A percentile compares a stretch with the other conserved stretches of the same genome.
These are phyloP conservation scores for Coniochaeta sp. DNA, from an alignment of 2,329 filamentous ascomycete species.

Conservation along the genomic window DNA sequence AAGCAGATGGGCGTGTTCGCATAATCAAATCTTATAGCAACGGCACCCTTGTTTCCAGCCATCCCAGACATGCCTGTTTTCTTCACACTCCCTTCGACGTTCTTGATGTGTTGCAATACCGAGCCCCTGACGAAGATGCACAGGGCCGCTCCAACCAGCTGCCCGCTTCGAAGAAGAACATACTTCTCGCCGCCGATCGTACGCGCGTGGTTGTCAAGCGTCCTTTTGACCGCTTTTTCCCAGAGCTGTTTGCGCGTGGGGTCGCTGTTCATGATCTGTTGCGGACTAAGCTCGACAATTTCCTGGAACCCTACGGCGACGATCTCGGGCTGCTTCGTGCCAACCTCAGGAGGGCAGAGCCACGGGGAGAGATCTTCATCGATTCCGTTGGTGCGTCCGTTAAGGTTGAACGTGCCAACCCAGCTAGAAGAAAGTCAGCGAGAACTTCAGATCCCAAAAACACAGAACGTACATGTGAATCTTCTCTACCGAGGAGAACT, in stretches of 20 bases:
- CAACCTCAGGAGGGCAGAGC: constrained; percentile 61
- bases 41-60: constrained; percentile 95
- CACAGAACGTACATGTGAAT: constrained; percentile 60
- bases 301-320: constrained; percentile 93
- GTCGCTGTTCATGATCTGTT: constrained; percentile 99
- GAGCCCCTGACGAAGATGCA: constrained; percentile 85
- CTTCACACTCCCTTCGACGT: constrained; percentile 92
- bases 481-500: constrained; percentile 67
- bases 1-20: constrained; percentile 91
- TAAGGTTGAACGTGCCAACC: constrained; percentile 91
- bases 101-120: constrained; percentile 75
- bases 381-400: constrained; percentile 74
- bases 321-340: constrained; percentile 67
- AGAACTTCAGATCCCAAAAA: background rate
- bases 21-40: constrained; percentile 92
- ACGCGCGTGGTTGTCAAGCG: constrained; percentile 65
- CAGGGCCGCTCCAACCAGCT: constrained; percentile 88
- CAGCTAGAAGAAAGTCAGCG: constrained; percentile 26
- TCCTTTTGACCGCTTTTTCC: constrained; percentile 74
- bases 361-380: constrained; percentile 76
- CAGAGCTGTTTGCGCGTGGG: constrained; percentile 76
- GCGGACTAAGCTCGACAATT: constrained; percentile 94
- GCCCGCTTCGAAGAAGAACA: constrained; percentile 81
- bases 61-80: constrained; percentile 94
- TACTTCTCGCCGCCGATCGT: constrained; percentile 66